phyloP scores from a whole-genome alignment of 306 rosid genomes.

The Lathyrus oleraceus region DNA sequence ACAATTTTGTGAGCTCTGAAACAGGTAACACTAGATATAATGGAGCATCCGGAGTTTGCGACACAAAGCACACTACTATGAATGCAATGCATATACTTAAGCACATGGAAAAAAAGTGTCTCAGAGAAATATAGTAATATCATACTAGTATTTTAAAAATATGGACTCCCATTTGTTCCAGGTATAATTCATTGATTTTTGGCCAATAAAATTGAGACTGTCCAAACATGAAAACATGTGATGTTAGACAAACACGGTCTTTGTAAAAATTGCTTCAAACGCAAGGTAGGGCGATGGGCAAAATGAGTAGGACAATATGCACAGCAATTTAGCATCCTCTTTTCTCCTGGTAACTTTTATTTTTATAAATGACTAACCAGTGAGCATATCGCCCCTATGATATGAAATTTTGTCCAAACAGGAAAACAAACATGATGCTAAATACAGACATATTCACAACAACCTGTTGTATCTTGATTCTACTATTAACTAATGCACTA shows the following conservation, averaged over 20 bases:
- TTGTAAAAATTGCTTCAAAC: neutral
- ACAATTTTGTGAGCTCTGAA: neutral
- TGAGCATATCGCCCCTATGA: neutral
- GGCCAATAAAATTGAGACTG: slow-evolving; percentile 1
- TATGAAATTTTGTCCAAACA: slow-evolving; percentile 3
- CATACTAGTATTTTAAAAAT: neutral
- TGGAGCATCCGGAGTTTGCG: neutral
- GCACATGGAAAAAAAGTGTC: neutral
- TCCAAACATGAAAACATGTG: neutral
- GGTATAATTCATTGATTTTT: neutral
- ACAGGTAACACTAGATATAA: slow-evolving; percentile 17
- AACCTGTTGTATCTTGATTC: slow-evolving; percentile 1
- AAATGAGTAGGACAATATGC: neutral
- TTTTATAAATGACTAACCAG: slow-evolving; percentile 1
- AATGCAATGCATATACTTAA: neutral
- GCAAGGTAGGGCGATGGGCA: neutral
- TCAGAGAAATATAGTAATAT: neutral
- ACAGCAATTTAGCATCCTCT: neutral
- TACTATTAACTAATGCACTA: slow-evolving; percentile 1
- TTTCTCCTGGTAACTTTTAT: neutral
- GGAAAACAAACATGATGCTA: neutral
- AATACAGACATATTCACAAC: neutral
- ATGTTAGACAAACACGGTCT: neutral
- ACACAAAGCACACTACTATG: neutral
- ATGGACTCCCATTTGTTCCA: slow-evolving; percentile 2